These are phyloP conservation scores for Astrothelium subdiscretum DNA, from an alignment of 495 filamentous ascomycete genomes.

Conservation along the genomic window DNA sequence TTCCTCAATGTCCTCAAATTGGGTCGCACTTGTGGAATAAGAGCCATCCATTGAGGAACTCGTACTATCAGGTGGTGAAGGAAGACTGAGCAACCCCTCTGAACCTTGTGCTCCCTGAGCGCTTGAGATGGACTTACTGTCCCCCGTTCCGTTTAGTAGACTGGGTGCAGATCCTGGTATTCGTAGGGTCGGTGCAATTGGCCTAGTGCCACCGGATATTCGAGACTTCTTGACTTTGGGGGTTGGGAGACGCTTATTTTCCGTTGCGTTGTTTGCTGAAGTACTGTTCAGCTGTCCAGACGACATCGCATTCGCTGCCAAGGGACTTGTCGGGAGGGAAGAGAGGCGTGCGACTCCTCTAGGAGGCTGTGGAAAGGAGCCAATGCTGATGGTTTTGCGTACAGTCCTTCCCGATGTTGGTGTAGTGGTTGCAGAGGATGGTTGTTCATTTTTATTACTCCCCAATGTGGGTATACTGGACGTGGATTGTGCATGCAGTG, in stretches of 20 bases:
- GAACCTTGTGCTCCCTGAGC: constrained; percentile 47
- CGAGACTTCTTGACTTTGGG: not conserved
- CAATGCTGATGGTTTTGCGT: constrained; percentile 79
- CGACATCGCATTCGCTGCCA: constrained; percentile 34
- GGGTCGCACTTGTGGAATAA: constrained; percentile 80
- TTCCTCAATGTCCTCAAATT: constrained; percentile 63
- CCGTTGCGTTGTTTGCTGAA: constrained; percentile 12
- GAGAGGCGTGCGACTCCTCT: constrained; percentile 42
- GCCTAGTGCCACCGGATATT: not conserved
- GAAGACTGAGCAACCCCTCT: constrained; percentile 57
- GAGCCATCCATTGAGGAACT: constrained; percentile 84
- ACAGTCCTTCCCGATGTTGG: constrained; percentile 51
- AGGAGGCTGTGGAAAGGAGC: constrained; percentile 84
- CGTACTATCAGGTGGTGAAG: constrained; percentile 74
- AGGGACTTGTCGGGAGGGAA: constrained; percentile 48
- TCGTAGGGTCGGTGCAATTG: constrained; percentile 4
- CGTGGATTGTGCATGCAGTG: constrained; percentile 16
- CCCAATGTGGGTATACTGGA: constrained; percentile 21
- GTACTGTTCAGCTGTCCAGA: constrained; percentile 18
- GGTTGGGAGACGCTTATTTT: not conserved
- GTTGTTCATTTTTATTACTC: not conserved
- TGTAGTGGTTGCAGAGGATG: constrained; percentile 6
- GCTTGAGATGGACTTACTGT: constrained; percentile 57
- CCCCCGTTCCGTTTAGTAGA: constrained; percentile 65
- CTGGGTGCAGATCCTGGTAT: constrained; percentile 41